Evolutionary conservation across 495 filamentous ascomycete genomes (phyloP).

Genomic region (Xylona heveae): DNA sequence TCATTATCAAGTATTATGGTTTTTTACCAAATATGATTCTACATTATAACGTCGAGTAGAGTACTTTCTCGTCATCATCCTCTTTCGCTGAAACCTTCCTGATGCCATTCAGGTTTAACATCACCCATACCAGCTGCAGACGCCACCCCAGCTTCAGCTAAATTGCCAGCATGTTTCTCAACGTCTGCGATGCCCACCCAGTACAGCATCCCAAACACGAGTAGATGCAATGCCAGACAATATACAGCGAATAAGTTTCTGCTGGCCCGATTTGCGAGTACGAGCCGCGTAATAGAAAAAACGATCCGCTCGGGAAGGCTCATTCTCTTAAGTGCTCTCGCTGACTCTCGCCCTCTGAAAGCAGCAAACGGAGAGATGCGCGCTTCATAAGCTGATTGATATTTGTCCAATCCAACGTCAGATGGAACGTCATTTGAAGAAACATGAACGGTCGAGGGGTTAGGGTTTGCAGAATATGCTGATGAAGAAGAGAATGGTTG

Average conservation of each 20-base stretch:
- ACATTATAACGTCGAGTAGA: too few species aligned
- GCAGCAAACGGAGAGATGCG: constrained; percentile 90
- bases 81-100: constrained; percentile 27
- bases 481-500: constrained; percentile 45
- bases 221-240: constrained; percentile 67
- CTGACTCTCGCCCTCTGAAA: constrained; percentile 78
- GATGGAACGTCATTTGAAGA: constrained; percentile 36
- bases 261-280: constrained; percentile 75
- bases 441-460: constrained; percentile 44
- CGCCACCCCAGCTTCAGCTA: constrained; percentile 18
- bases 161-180: constrained; percentile 29
- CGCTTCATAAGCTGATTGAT: constrained; percentile 82
- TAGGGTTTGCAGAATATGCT: constrained; percentile 49
- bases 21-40: too few species aligned
- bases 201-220: constrained; percentile 73
- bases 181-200: constrained; percentile 50
- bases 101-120: constrained; percentile 35
- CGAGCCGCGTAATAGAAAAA: constrained; percentile 75
- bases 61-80: constrained; percentile 4
- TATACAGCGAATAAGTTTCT: constrained; percentile 92
- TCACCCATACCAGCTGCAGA: constrained; percentile 21
- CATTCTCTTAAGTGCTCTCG: constrained; percentile 89
- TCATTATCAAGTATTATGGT: too few species aligned
- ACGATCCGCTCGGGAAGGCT: constrained; percentile 73
- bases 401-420: constrained; percentile 59